A percentile compares a stretch with the other conserved stretches of the same genome.
phyloP scores from a whole-genome alignment of 345 rosid genomes.

The Rhizophora apiculata region DNA sequence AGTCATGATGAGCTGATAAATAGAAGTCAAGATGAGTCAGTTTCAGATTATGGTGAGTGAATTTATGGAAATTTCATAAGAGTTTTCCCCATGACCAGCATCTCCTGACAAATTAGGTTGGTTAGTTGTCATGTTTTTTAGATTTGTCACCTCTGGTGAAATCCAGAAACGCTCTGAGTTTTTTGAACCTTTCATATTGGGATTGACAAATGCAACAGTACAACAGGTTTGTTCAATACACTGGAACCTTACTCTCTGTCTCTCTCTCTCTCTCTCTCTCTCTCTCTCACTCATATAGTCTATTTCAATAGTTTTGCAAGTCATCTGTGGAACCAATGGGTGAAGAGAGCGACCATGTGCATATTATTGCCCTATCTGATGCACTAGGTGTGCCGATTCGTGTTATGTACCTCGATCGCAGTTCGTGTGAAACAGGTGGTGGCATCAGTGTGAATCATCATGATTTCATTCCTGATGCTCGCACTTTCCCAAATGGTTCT shows the following conservation, averaged over 20 bases:
- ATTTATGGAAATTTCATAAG: constrained; percentile 17
- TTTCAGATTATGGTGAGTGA: constrained; percentile 86
- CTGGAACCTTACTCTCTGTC: neutral
- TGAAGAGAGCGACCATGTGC: constrained; percentile 98
- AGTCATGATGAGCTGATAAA: constrained; percentile 76
- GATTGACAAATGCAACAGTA: constrained; percentile 76
- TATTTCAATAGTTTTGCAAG: constrained; percentile 82
- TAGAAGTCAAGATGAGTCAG: constrained; percentile 84
- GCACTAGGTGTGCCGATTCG: constrained; percentile 90
- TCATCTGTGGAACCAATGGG: constrained; percentile 99
- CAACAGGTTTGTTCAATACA: constrained; percentile 71
- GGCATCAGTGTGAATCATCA: constrained; percentile 86
- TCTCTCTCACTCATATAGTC: neutral
- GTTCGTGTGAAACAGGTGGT: constrained; percentile 72
- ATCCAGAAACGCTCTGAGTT: constrained; percentile 81
- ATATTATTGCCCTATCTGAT: constrained; percentile 93
- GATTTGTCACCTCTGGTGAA: constrained; percentile 97
- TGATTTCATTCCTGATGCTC: constrained; percentile 61
- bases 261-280: constrained; percentile 8
- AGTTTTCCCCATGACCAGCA: neutral
- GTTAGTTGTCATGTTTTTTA: constrained; percentile 98
- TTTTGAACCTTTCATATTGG: constrained; percentile 86
- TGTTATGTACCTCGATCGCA: constrained; percentile 91
- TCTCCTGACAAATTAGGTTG: constrained; percentile 46
- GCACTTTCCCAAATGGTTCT: constrained; percentile 26